Conservation (phyloP, 2,329 filamentous ascomycete genomes). For the Neonectria hederae region DNA sequence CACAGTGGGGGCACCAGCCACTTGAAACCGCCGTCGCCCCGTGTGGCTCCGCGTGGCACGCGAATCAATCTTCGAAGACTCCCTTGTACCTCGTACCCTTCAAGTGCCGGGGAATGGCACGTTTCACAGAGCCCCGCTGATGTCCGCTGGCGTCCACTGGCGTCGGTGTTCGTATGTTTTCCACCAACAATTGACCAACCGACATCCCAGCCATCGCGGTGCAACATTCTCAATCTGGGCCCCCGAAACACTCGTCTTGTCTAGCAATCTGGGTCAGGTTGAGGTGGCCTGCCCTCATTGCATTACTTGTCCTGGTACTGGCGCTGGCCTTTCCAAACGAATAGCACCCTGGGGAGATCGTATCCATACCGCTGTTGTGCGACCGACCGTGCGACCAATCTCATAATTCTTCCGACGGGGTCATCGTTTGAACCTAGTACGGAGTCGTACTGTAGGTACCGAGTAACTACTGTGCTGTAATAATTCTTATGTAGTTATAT, state of each 20-base stretch:
- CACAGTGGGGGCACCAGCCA: slow-evolving; percentile 33
- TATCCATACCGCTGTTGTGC: background rate
- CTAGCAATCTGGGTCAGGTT: background rate
- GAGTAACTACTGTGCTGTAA: no score
- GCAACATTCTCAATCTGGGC: slow-evolving; percentile 20
- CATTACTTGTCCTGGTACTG: background rate
- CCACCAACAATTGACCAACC: slow-evolving; percentile 18
- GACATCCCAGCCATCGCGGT: slow-evolving; percentile 10
- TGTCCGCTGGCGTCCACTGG: background rate
- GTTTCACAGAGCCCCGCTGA: slow-evolving; percentile 20
- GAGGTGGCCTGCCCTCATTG: background rate
- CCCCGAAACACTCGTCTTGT: slow-evolving; percentile 18
- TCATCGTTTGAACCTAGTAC: background rate
- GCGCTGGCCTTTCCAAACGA: background rate
- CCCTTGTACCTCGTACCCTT: background rate
- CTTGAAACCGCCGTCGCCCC: slow-evolving; percentile 41
- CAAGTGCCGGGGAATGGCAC: slow-evolving; percentile 16
- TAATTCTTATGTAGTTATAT: background rate
- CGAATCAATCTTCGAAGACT: slow-evolving; percentile 13
- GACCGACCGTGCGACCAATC: background rate
- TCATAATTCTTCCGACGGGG: background rate
- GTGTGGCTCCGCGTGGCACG: slow-evolving; percentile 8
- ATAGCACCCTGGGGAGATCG: background rate
- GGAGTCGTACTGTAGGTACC: background rate
- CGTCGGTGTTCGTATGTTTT: slow-evolving; percentile 1